Evolutionary conservation across 805 yeast species (phyloP), one percentile per base, ranked within the genome.

Genomic region (Metschnikowia drakensbergensis): DNA sequence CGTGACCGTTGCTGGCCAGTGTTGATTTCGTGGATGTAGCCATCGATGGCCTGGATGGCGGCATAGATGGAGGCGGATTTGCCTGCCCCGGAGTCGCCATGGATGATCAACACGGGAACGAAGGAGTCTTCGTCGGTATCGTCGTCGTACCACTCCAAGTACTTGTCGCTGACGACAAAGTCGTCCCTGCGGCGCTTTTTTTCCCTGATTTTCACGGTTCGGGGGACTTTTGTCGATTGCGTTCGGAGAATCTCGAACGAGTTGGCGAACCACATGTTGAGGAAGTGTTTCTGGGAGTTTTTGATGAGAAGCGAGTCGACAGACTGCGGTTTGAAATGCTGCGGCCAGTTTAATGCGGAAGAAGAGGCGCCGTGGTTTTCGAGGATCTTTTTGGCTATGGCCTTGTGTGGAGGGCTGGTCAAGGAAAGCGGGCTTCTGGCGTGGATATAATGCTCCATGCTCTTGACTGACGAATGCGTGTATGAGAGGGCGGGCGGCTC

Each of bases 1-100:
- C 84, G 80, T 1, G 89, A 79, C 60, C 98, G 72, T 30, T 80
- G 70, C 55, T 81, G 84, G n/a, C 89, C 80, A 0, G 90, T 72
- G 62, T 88, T 88, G 28, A 91, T 73, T 62, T 92, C 98, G 62
- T 86, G 84, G 3, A 91, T 86, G 56, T 83, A 86, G 0, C 91
- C 91, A 17, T 73, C 70, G 7, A 83, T 54, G 39, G 80, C 82
- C 7, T 78, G 69, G 60, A 86, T 81, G 3, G 84, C 76, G 0
- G 95, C 80, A 54, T 86, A 79, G 0, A 92, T 73, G 0, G 90
- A 66, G 0, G 89, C 75, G 0, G 94, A 84, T 62, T 92, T 92
- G 2, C 97, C 95, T 8, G 80, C 72, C 0, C 96, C 96, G 0
- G 74, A 61, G 0, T 83, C 80, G 0, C 99, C 99, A 48, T 75